Conservation (phyloP, 331 rosid genomes). For the Acacia pycnantha region DNA sequence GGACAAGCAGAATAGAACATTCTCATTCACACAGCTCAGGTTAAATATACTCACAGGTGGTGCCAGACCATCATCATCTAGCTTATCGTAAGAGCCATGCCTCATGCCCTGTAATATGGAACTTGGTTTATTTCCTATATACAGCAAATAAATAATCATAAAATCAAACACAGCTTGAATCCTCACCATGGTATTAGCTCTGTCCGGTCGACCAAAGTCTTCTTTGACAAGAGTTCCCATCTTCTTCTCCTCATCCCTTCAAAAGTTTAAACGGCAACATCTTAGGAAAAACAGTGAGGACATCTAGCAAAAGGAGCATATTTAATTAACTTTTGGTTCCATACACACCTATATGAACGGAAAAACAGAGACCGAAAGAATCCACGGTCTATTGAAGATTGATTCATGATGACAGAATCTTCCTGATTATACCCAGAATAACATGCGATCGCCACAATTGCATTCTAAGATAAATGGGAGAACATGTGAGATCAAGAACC, state of each 20-base stretch:
- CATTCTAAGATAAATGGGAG: conserved; percentile 54
- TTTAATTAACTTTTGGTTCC: conserved; percentile 1
- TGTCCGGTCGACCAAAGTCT: conserved; percentile 97
- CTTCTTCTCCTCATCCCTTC: conserved; percentile 96
- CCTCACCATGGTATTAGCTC: conserved; percentile 84
- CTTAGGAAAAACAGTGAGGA: neutral
- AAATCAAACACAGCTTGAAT: neutral
- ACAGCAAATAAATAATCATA: conserved; percentile 13
- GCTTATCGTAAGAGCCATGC: conserved; percentile 95
- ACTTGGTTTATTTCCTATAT: neutral
- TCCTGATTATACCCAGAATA: conserved; percentile 99
- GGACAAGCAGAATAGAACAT: conserved; percentile 1
- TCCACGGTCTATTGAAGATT: conserved; percentile 94
- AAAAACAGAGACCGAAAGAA: conserved; percentile 94
- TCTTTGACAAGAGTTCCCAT: conserved; percentile 99
- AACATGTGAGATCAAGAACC: conserved; percentile 21
- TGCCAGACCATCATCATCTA: conserved; percentile 99
- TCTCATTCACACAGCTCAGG: neutral
- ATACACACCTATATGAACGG: conserved; percentile 85
- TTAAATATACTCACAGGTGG: conserved; percentile 61
- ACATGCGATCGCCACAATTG: conserved; percentile 95
- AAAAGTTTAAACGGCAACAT: neutral
- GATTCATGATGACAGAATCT: conserved; percentile 99
- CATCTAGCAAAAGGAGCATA: neutral
- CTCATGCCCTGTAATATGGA: conserved; percentile 84